Percentiles rank a stretch among this genome's conserved stretches.
phyloP scores from a whole-genome alignment of 257 asterid species.

The Solanum dulcamara region DNA sequence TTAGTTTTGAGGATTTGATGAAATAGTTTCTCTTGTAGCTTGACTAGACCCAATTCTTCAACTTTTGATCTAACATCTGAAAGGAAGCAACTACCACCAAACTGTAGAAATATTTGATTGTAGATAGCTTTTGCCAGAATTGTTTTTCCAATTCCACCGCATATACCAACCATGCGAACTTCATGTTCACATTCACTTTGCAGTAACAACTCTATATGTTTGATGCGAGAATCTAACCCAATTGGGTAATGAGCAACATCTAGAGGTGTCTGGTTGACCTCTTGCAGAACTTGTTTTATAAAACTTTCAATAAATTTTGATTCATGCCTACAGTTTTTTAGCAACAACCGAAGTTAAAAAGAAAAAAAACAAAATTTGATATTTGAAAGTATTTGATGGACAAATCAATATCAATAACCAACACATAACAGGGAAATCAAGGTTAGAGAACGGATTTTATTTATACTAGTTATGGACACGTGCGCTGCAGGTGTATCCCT shows the following conservation, averaged over 20 bases:
- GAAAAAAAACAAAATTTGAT: background rate
- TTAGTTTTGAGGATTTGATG: background rate
- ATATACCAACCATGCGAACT: background rate
- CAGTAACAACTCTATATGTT: background rate
- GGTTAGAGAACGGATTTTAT: no score
- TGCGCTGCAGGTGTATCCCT: no score
- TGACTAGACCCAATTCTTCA: background rate
- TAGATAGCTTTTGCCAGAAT: background rate
- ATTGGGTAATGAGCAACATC: background rate
- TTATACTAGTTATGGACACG: no score
- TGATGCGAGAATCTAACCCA: background rate
- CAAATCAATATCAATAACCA: background rate
- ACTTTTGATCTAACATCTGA: background rate
- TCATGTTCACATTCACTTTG: background rate
- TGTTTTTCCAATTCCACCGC: background rate
- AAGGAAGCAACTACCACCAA: background rate
- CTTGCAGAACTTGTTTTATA: background rate
- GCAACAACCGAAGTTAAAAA: background rate
- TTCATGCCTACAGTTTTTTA: background rate
- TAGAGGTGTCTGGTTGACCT: background rate
- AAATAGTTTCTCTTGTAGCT: background rate
- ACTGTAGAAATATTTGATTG: background rate
- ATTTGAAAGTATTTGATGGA: background rate
- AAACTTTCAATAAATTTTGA: background rate
- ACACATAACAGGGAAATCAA: background rate